Evolutionary conservation across 2,329 filamentous ascomycete species (phyloP).

Genomic region (Dryadomyces sulphureus): DNA sequence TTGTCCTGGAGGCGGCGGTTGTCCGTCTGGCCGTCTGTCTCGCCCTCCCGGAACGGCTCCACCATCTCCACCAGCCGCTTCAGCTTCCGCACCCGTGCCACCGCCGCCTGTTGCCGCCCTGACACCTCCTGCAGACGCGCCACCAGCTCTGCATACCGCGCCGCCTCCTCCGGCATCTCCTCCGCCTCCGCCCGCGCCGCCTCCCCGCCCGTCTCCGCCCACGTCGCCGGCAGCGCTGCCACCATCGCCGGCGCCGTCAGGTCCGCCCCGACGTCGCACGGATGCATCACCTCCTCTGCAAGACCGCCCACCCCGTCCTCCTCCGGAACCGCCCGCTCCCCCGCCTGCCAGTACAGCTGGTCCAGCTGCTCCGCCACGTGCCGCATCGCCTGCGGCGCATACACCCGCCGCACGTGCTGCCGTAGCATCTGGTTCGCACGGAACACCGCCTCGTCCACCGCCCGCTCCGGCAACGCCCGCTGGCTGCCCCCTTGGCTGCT

Average conservation of each 20-base stretch:
- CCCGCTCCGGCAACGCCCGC: constrained; percentile 27
- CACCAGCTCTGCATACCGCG: constrained; percentile 35
- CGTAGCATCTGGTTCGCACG: constrained; percentile 46
- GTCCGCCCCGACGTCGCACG: neutral
- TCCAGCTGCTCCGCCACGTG: constrained; percentile 63
- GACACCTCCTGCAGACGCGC: constrained; percentile 34
- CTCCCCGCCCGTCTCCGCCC: constrained; percentile 25
- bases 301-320: constrained; percentile 6
- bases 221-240: constrained; percentile 29
- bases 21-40: neutral
- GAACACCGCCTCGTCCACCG: constrained; percentile 40
- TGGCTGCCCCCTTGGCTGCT: constrained; percentile 11
- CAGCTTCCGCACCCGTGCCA: constrained; percentile 25
- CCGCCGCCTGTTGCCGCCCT: constrained; percentile 22
- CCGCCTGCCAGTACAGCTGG: constrained; percentile 40
- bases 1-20: constrained; percentile 39
- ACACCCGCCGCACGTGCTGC: constrained; percentile 51
- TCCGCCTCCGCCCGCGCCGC: constrained; percentile 20
- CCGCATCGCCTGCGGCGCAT: constrained; percentile 52
- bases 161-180: constrained; percentile 29
- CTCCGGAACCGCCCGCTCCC: constrained; percentile 18
- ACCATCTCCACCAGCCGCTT: constrained; percentile 35
- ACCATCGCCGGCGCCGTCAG: constrained; percentile 28
- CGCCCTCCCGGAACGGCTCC: constrained; percentile 26
- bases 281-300: constrained; percentile 14